phyloP scores from a whole-genome alignment of 768 basidiomycete species.

The Cantharellus cinnabarinus region DNA sequence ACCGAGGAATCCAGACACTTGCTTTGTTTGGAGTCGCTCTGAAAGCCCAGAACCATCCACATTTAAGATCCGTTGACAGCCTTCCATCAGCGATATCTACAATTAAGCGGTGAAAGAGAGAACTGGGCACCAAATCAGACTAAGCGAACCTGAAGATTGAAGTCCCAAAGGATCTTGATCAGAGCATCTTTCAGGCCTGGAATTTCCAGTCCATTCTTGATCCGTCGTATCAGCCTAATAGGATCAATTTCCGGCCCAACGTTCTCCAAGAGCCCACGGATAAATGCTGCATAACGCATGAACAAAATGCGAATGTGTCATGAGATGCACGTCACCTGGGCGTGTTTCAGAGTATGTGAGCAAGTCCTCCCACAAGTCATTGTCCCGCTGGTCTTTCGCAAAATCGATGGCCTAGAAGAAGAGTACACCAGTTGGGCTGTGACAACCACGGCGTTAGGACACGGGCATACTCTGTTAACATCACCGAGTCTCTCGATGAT shows the following conservation, averaged over 20 bases:
- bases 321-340: slow-evolving; percentile 34
- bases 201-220: slow-evolving; percentile 91
- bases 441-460: not conserved
- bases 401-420: slow-evolving; percentile 75
- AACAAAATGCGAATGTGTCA: not conserved
- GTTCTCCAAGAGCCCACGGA: slow-evolving; percentile 84
- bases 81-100: slow-evolving; percentile 74
- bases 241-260: slow-evolving; percentile 89
- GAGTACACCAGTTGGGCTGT: not conserved
- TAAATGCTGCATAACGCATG: slow-evolving; percentile 42
- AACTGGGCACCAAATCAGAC: not conserved
- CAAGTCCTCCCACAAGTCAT: slow-evolving; percentile 95
- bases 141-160: slow-evolving; percentile 45
- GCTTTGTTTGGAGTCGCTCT: slow-evolving; percentile 44
- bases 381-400: slow-evolving; percentile 89
- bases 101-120: not conserved
- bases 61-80: slow-evolving; percentile 71
- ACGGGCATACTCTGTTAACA: slow-evolving; percentile 50
- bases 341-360: slow-evolving; percentile 85
- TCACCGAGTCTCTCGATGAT: slow-evolving; percentile 92
- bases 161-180: slow-evolving; percentile 93
- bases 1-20: slow-evolving; percentile 62
- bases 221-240: slow-evolving; percentile 78
- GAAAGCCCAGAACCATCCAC: slow-evolving; percentile 65
- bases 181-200: slow-evolving; percentile 84